Evolutionary conservation across 805 yeast species (phyloP).

Genomic region (Danielozyma ontarioensis): DNA sequence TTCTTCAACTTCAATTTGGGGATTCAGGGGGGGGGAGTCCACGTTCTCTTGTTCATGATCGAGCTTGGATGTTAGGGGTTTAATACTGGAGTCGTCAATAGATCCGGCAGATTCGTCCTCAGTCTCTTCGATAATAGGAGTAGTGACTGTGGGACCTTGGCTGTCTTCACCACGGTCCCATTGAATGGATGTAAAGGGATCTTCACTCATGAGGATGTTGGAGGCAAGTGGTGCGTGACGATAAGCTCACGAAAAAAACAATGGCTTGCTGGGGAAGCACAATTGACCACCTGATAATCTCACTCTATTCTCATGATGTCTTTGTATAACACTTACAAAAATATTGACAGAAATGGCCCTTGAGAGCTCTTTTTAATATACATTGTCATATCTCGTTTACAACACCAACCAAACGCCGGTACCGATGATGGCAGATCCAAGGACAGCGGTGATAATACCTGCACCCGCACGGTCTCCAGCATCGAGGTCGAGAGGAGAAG

Average conservation of each 20-base stretch:
- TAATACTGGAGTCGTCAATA: neutral
- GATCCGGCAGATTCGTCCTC: conserved; percentile 1
- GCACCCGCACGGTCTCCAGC: conserved; percentile 1
- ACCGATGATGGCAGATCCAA: conserved; percentile 15
- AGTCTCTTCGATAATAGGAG: neutral
- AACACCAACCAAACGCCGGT: conserved; percentile 6
- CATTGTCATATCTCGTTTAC: no score
- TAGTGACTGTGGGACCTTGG: no score
- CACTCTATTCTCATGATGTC: no score
- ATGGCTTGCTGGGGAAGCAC: no score
- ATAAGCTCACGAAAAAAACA: no score
- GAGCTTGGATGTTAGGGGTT: conserved; percentile 1
- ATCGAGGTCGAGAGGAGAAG: neutral
- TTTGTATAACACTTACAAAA: no score
- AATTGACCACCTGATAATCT: no score
- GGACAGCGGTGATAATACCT: neutral
- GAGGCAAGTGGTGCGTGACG: neutral
- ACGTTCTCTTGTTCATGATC: conserved; percentile 1
- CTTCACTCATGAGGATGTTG: conserved; percentile 21
- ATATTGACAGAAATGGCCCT: no score
- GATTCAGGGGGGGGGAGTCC: neutral
- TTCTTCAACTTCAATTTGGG: conserved; percentile 1
- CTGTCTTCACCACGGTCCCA: conserved; percentile 46
- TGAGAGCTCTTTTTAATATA: no score
- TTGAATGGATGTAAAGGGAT: conserved; percentile 52